Conservation (phyloP, 106 monocot species). For the Iris macrosiphon region DNA sequence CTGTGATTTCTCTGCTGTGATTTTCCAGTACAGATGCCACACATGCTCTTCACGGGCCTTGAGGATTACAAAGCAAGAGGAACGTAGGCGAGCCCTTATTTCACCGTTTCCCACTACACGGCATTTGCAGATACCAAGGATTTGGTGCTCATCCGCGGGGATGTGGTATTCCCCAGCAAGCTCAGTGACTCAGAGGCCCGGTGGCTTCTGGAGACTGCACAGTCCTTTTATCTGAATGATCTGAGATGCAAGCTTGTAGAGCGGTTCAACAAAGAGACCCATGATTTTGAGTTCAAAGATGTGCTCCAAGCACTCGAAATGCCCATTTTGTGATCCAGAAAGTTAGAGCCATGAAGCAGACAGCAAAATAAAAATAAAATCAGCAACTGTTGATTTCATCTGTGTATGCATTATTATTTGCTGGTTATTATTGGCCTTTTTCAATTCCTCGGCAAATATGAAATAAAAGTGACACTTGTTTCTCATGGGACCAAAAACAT, state of each 20-base stretch:
- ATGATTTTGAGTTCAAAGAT: slow-evolving; percentile 93
- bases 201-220: slow-evolving; percentile 73
- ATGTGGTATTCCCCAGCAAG: slow-evolving; percentile 91
- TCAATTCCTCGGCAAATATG: no score
- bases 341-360: no score
- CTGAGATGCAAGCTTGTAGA: slow-evolving; percentile 76
- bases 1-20: background rate
- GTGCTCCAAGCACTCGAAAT: slow-evolving; percentile 87
- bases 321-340: slow-evolving; percentile 60
- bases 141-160: slow-evolving; percentile 75
- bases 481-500: no score
- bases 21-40: slow-evolving; percentile 78
- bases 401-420: no score
- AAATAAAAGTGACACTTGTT: no score
- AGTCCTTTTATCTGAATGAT: slow-evolving; percentile 87
- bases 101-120: slow-evolving; percentile 72
- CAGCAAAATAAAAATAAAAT: no score
- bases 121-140: slow-evolving; percentile 88
- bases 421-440: no score
- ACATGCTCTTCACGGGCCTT: slow-evolving; percentile 82
- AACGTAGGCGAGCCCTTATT: slow-evolving; percentile 87
- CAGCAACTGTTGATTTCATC: no score
- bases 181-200: slow-evolving; percentile 68
- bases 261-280: slow-evolving; percentile 86
- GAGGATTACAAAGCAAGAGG: slow-evolving; percentile 98